Percentiles rank a stretch among this genome's conserved stretches.
Conservation (phyloP, 192 early-diverging fungal species). For the Dispira parvispora region DNA sequence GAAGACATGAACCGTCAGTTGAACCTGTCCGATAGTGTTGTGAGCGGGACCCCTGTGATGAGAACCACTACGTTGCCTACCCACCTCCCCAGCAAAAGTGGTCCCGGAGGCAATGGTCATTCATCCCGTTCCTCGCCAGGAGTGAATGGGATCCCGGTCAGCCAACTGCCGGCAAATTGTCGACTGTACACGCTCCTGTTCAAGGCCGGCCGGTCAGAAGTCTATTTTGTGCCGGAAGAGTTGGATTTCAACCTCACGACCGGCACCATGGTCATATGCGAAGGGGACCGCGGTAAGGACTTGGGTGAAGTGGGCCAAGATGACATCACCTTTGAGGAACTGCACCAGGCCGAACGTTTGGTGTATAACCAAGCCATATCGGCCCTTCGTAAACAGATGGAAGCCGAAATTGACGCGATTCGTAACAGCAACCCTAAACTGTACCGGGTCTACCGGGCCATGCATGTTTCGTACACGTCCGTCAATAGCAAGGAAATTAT, state of each 20-base stretch:
- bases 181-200: constrained; percentile 74
- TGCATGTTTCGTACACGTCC: constrained; percentile 1
- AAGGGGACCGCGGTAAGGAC: constrained; percentile 82
- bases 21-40: constrained; percentile 32
- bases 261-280: constrained; percentile 71
- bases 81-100: constrained; percentile 2
- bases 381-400: constrained; percentile 14
- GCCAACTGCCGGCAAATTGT: constrained; percentile 27
- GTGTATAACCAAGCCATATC: constrained; percentile 16
- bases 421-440: constrained; percentile 27
- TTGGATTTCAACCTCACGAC: constrained; percentile 26
- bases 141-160: constrained; percentile 26
- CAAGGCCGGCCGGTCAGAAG: constrained; percentile 71
- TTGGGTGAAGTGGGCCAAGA: constrained; percentile 72
- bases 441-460: constrained; percentile 14
- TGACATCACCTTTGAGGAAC: constrained; percentile 35
- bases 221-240: constrained; percentile 51
- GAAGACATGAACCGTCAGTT: constrained; percentile 1
- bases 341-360: constrained; percentile 23
- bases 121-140: constrained; percentile 21
- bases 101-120: constrained; percentile 16
- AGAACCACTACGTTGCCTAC: constrained; percentile 5
- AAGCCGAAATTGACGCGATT: constrained; percentile 33
- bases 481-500: constrained; percentile 49
- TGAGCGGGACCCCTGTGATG: constrained; percentile 21